Base-by-base conservation (phyloP, 192 early-diverging fungal genomes). In the Coemansia sp. region DNA sequence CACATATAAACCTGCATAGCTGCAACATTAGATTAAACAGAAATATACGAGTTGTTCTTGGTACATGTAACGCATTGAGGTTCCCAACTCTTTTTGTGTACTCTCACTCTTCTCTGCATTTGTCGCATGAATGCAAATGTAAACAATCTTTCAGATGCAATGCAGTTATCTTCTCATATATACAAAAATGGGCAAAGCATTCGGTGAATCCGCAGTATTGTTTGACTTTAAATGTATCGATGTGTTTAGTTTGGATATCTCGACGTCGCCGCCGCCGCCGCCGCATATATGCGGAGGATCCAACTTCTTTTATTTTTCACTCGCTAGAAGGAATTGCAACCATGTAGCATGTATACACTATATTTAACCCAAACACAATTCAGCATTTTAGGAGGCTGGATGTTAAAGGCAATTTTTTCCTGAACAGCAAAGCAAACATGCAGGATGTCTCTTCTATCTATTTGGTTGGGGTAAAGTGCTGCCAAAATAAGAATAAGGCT, bases 71-170 rank as follows among this genome's bases (percentile, higher is more conserved):
- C 9, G 24, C 12, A 53, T 26, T 9, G 24, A 53, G 9, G 12
- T 1, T 53, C 26, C 24, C 23, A 53, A 6, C 24, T 26, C 23
- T 14, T 24, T 53, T 53, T 26, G 9, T 1, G 2, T 26, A 12
- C 51, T 23, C 51, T 53, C 23, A 53, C 51, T 53, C 51, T 3
- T 41, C 1, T 3, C 51, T 53, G 51, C 51, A 26, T 53, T 26
- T 26, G 8, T 9, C 11, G 51, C 51, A 53, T 53, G 51, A 26
- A 53, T 53, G 9, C 14, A 26, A 53, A 53, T 53, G 51, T 53
- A 53, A 53, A 53, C 51, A 53, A 53, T 53, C 51, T 53, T 26
- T 53, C 15, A 26, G 51, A 53, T 53, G 51, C 51, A 53, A 24
- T 53, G 51, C 51, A 53, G 51, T 21, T 53, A 23, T 26, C 24